Evolutionary conservation across 441 rosid genomes (phyloP), one percentile per base, ranked within the genome.

Genomic region (Croton laevigatus): DNA sequence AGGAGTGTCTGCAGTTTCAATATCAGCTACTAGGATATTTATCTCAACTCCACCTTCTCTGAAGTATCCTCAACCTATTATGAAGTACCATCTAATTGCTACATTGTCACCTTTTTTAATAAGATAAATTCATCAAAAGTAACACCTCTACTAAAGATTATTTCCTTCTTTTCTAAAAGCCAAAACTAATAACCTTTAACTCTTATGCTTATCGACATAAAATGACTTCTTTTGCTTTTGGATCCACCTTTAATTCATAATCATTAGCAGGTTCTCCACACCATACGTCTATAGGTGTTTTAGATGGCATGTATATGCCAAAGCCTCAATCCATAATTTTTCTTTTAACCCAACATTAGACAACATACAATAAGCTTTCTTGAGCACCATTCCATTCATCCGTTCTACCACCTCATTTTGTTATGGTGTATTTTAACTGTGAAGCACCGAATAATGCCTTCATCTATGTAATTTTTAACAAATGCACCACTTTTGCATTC

Each of bases 311-410:
- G 61, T 46, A 36, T 60, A 60, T 12, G 46, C 5, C 45, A 60
- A 17, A 36, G 23, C 46, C 45, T 60, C 20, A 60, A 12, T 11
- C 46, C 9, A 36, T 14, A 60, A 37, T 16, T 60, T 4, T 17
- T 16, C 37, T 2, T n/a, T 46, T 19, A 37, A 37, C 46, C 64
- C 64, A 60, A 17, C 64, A 60, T 60, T 60, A n/a, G 61, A 58
- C 37, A 58, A 58, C 38, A 58, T 58, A 58, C 16, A 58, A 5
- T 17, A 0, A 58, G 27, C 44, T 60, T 36, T 37, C 46, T 60
- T 3, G 10, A 60, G 3, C 3, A 60, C 3, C 40, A 6, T 37
- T 0, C 7, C 45, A 13, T 36, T 16, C 0, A 1, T 60, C 1
- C 46, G 17, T 58, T 11, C 16, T 37, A 17, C 14, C 37, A 22